Base-by-base conservation (phyloP, 2,329 filamentous ascomycete genomes). In the Ceratocystis cubensis region DNA sequence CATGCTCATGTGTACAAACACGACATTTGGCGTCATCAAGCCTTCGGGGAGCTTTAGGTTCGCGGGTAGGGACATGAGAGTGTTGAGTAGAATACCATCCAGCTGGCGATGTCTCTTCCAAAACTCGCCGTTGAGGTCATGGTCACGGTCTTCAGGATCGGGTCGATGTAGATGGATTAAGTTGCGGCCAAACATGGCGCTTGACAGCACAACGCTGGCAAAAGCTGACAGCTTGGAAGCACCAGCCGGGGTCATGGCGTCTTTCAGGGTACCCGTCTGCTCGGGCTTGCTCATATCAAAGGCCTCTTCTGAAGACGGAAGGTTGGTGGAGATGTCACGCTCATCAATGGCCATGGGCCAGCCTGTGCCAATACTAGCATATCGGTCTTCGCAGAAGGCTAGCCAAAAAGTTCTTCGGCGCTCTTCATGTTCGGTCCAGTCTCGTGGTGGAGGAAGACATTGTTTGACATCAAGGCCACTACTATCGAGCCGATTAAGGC, bases 261-360 rank as follows among this genome's bases (percentile, higher is more conserved):
- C 87, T 4, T 83, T 75, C 2, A 99, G 79, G 0, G 88, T 84
- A 66, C 84, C 81, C 0, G 88, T 88, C 69, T 84, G 81, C 72
- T 92, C 86, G 1, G 88, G 84, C 61, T 84, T 87, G 76, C 89
- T 91, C 76, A 87, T 86, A 22, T 92, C 82, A 72, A 89, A 99
- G 0, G 91, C 87, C 63, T 96, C 88, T 68, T 97, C 93, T 0
- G 87, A 88, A 1, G 88, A 79, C 1, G 94, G 94, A 30, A 99
- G 79, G 70, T 91, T 88, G 28, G 91, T 95, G 77, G 88, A 81
- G 70, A 97, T 89, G 78, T 99, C 94, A 73, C 83, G 84, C 76
- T 99, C 94, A 70, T 97, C 93, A 65, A 97, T 84, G 0, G 84
- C 86, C 89, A 97, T 93, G 0, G 94, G 94, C 94, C 94, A 97